Evolutionary conservation across 306 rosid species (phyloP), one percentile per base, ranked within the genome.

Genomic region (Morella rubra): DNA sequence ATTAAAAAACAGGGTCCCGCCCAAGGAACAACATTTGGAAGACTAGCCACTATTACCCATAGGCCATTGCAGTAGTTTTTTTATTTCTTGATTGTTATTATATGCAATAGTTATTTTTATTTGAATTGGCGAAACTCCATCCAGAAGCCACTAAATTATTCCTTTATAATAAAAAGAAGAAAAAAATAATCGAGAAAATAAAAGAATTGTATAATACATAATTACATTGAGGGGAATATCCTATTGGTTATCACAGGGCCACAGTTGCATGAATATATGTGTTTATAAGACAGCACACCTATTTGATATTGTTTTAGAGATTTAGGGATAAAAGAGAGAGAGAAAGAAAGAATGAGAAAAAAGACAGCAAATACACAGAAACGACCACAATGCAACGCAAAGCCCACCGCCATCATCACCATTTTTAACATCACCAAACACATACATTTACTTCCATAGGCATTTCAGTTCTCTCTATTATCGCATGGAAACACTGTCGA

Each of bases 161-260:
- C 37, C 8, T 27, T 67, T 45, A 32, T 3, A 24, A n/a, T n/a
- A 40, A 19, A 47, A 3, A 44, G 18, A 54, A 45, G 0, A 9
- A 6, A 67, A 67, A 42, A 7, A 2, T n/a, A 7, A 44, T 15
- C 8, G 18, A 1, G 53, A 15, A 11, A 5, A 56, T 58, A 18
- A 75, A 60, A 4, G 0, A 13, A 6, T 3, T 1, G 8, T n/a
- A 3, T 12, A 73, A 40, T 19, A 4, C 32, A 18, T 4, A 62
- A 66, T 5, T 1, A 58, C 12, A 69, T 44, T 6, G 3, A 44
- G 12, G 20, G 5, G 56, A 7, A 83, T 32, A 80, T 80, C 46
- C 71, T 65, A 45, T 81, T 84, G 86, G 83, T 37, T 75, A 77
- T 68, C 42, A 81, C 42, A 50, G 68, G 64, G 85, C 78, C 81